Conservation (phyloP, 2,329 filamentous ascomycete genomes). For the Zalaria sp. region DNA sequence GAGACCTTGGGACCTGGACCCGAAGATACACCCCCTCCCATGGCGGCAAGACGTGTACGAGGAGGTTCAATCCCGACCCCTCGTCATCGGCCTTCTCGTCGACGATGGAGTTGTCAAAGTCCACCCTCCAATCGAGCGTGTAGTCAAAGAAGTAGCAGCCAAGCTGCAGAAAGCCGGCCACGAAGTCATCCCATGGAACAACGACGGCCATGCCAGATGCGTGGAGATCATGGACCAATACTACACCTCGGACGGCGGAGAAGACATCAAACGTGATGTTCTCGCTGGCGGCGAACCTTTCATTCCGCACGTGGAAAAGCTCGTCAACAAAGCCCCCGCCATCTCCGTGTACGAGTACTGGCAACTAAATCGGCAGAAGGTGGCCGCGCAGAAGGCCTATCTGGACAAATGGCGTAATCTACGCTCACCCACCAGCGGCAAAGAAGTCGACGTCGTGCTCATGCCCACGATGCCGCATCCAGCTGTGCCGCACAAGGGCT, state of each 20-base stretch:
- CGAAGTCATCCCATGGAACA: constrained; percentile 26
- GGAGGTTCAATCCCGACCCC: constrained; percentile 4
- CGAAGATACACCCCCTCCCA: constrained; percentile 24
- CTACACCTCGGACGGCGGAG: constrained; percentile 48
- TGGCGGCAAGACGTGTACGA: constrained; percentile 22
- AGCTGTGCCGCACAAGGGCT: constrained; percentile 31
- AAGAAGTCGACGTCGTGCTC: constrained; percentile 40
- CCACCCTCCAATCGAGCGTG: constrained; percentile 11
- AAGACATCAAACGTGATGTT: constrained; percentile 45
- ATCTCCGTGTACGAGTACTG: constrained; percentile 53
- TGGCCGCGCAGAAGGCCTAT: constrained; percentile 38
- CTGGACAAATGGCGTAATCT: constrained; percentile 43
- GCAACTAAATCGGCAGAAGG: constrained; percentile 49
- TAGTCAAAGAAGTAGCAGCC: constrained; percentile 5
- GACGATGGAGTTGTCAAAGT: constrained; percentile 14
- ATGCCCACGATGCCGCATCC: constrained; percentile 48
- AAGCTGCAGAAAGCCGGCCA: constrained; percentile 19
- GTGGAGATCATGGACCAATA: constrained; percentile 46
- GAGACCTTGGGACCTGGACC: constrained; percentile 29
- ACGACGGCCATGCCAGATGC: constrained; percentile 37
- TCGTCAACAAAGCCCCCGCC: constrained; percentile 37
- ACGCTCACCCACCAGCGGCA: constrained; percentile 28
- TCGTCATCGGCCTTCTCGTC: constrained; percentile 11
- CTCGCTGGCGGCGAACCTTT: constrained; percentile 42
- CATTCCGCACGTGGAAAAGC: constrained; percentile 42